These are phyloP conservation scores for Wickerhamiella bombiphila DNA, from an alignment of 805 yeast genomes.

Conservation along the genomic window DNA sequence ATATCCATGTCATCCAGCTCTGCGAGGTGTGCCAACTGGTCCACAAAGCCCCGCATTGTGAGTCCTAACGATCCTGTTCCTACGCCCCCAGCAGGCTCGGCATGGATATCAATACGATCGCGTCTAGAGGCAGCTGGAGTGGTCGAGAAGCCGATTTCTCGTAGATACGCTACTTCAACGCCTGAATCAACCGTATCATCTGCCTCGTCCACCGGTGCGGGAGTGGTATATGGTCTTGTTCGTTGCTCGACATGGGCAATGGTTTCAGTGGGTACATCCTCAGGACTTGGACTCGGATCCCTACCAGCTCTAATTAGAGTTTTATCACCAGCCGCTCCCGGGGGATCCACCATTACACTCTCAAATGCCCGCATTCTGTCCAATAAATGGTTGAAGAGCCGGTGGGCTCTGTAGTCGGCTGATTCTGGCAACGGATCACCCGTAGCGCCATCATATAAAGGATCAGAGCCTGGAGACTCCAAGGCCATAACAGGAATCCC, in stretches of 20 bases:
- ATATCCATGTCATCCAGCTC: conserved; percentile 25
- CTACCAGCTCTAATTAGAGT: conserved; percentile 25
- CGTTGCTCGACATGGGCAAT: conserved; percentile 27
- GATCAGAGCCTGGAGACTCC: conserved; percentile 17
- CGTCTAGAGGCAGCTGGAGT: background rate
- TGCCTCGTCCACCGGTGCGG: conserved; percentile 4
- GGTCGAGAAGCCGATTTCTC: background rate
- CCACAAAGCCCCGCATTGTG: conserved; percentile 24
- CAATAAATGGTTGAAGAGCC: conserved; percentile 25
- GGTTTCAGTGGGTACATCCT: conserved; percentile 22
- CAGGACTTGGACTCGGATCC: conserved; percentile 24
- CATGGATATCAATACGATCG: conserved; percentile 18
- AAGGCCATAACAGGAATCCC: conserved; percentile 27
- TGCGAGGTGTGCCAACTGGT: conserved; percentile 21
- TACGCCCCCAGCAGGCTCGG: conserved; percentile 22
- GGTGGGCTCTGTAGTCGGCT: conserved; percentile 23
- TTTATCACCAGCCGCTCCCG: conserved; percentile 26
- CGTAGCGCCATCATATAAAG: conserved; percentile 23
- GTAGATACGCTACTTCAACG: conserved; percentile 9
- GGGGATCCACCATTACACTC: conserved; percentile 18
- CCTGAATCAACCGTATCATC: conserved; percentile 1
- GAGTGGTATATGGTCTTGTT: conserved; percentile 21
- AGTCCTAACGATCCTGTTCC: conserved; percentile 25
- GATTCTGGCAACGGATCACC: conserved; percentile 22
- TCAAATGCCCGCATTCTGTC: conserved; percentile 25